phyloP scores from a whole-genome alignment of 768 basidiomycete species.

The Mycena indigotica region DNA sequence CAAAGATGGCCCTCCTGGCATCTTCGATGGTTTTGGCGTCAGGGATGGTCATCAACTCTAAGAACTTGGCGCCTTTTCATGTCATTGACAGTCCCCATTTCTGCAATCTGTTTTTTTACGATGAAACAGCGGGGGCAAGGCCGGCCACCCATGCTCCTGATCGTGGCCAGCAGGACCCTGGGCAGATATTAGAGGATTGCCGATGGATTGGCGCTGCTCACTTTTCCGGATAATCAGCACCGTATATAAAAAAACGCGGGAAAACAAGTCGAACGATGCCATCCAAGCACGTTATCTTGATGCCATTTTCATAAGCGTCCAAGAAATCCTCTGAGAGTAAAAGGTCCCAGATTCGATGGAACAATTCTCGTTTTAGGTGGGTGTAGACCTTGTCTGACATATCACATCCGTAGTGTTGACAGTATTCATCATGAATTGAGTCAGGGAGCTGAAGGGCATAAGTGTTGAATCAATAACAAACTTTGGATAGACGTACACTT shows the following conservation, averaged over 20 bases:
- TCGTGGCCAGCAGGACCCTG: constrained; percentile 25
- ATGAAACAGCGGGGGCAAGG: constrained; percentile 30
- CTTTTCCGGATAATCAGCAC: constrained; percentile 37
- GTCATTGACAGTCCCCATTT: constrained; percentile 24
- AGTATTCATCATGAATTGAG: not conserved
- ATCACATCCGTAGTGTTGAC: not conserved
- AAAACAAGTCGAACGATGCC: constrained; percentile 25
- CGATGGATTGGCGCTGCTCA: constrained; percentile 5
- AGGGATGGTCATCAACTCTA: not conserved
- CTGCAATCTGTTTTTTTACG: constrained; percentile 14
- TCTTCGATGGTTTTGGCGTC: not conserved
- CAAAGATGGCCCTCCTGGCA: constrained; percentile 5
- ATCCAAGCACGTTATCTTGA: constrained; percentile 30
- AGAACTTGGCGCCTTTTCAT: not conserved
- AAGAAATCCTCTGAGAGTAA: constrained; percentile 28
- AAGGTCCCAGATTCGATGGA: constrained; percentile 29
- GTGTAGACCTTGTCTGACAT: not conserved
- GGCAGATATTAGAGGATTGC: not conserved
- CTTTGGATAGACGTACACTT: not conserved
- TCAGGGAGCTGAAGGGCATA: not conserved
- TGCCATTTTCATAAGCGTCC: constrained; percentile 27
- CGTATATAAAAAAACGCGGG: constrained; percentile 31
- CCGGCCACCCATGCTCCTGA: constrained; percentile 27
- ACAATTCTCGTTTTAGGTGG: constrained; percentile 30
- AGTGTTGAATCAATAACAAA: not conserved